Conservation (phyloP, 148 eudicot species). For the Vaccinium corymbosum region DNA sequence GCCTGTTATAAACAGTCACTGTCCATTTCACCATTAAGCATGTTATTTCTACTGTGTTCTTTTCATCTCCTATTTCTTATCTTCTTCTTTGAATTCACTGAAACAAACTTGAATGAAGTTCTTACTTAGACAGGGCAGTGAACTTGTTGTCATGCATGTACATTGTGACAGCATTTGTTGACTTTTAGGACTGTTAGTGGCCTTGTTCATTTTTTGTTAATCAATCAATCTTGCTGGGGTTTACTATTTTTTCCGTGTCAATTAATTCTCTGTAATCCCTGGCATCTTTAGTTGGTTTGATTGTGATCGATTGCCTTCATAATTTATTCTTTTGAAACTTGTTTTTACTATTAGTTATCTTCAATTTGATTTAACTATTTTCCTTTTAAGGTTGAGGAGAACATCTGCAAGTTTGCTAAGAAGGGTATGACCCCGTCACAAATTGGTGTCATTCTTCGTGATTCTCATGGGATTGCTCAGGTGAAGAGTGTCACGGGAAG, state of each 20-base stretch:
- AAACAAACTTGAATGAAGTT: not conserved
- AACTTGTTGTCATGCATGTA: not conserved
- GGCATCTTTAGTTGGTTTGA: not conserved
- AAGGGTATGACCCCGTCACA: slow-evolving; percentile 35
- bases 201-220: not conserved
- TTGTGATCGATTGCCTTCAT: not conserved
- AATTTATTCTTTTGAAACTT: not conserved
- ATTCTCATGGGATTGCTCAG: slow-evolving; percentile 35
- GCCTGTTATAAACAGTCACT: not conserved
- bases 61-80: not conserved
- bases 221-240: not conserved
- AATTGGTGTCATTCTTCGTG: slow-evolving; percentile 34
- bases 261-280: not conserved
- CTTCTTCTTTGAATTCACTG: not conserved
- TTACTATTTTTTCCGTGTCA: not conserved
- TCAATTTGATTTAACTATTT: not conserved
- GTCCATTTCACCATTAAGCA: not conserved
- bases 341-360: not conserved
- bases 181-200: not conserved
- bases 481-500: slow-evolving; percentile 29
- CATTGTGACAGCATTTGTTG: not conserved
- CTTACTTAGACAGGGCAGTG: not conserved
- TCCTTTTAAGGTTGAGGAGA: slow-evolving; percentile 36
- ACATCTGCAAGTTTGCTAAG: slow-evolving; percentile 35
- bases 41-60: not conserved